A percentile compares a stretch with the other conserved stretches of the same genome.
Conservation (phyloP, 257 asterid species). For the Striga asiatica region DNA sequence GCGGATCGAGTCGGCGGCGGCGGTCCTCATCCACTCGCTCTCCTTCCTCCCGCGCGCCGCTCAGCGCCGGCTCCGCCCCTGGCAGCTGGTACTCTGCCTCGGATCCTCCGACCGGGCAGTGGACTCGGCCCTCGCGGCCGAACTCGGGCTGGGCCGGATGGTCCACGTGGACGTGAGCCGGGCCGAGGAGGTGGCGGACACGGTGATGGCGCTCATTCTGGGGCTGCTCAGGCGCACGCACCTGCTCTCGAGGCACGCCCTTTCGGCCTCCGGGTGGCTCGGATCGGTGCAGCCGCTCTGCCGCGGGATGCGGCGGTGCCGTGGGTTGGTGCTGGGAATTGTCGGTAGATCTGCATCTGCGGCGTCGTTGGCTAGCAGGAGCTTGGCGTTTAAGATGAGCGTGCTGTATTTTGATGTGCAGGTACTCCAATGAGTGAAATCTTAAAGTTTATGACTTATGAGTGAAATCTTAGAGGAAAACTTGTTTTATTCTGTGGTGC, state of each 20-base stretch:
- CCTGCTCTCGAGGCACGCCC: constrained; percentile 74
- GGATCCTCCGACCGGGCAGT: constrained; percentile 86
- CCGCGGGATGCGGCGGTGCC: constrained; percentile 63
- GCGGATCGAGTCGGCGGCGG: constrained; percentile 82
- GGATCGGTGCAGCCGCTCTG: constrained; percentile 98
- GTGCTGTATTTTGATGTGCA: constrained; percentile 90
- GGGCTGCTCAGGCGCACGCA: constrained; percentile 93
- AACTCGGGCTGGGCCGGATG: constrained; percentile 66
- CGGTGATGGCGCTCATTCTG: constrained; percentile 90
- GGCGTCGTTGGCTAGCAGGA: constrained; percentile 66
- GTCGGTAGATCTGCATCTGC: constrained; percentile 95
- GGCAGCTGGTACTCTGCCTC: constrained; percentile 89
- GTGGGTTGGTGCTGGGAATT: constrained; percentile 84
- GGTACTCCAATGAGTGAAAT: too few species aligned
- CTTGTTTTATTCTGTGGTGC: too few species aligned
- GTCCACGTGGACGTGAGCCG: constrained; percentile 88
- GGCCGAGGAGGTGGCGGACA: constrained; percentile 95
- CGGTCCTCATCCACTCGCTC: constrained; percentile 84
- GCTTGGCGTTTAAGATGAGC: constrained; percentile 95
- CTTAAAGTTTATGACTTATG: too few species aligned
- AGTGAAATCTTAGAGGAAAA: too few species aligned
- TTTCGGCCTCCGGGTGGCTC: constrained; percentile 97
- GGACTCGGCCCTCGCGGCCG: constrained; percentile 79
- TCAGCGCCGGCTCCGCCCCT: constrained; percentile 89
- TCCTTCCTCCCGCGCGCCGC: constrained; percentile 99